Percentiles rank a stretch among this genome's conserved stretches.
Evolutionary conservation across 768 basidiomycete genomes (phyloP).

Genomic region (Stropharia rugosoannulata): DNA sequence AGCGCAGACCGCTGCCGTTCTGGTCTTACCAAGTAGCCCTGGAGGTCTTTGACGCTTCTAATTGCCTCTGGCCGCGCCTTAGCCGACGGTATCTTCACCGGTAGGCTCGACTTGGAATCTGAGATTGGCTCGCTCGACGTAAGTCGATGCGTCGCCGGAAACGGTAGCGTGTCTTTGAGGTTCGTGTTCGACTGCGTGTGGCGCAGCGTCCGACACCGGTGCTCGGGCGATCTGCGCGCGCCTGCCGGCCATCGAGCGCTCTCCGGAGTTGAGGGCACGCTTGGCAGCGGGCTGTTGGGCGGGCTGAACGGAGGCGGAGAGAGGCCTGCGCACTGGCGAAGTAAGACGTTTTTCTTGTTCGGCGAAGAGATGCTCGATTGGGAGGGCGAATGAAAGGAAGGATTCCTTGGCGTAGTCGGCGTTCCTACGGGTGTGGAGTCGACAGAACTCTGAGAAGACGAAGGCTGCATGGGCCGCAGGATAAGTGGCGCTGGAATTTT

Average conservation of each 20-base stretch:
- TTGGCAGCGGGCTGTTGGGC: constrained; percentile 37
- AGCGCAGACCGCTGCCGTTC: neutral
- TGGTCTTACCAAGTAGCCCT: constrained; percentile 13
- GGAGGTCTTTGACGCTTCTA: constrained; percentile 9
- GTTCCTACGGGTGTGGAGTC: constrained; percentile 44
- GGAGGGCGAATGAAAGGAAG: constrained; percentile 16
- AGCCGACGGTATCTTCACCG: constrained; percentile 13
- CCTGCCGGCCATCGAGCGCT: neutral
- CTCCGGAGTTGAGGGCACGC: constrained; percentile 21
- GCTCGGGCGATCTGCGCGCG: constrained; percentile 8
- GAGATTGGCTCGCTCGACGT: constrained; percentile 27
- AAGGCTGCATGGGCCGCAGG: constrained; percentile 27
- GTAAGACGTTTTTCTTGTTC: constrained; percentile 18
- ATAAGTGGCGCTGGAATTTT: constrained; percentile 39
- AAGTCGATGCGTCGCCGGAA: constrained; percentile 23
- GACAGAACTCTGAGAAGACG: constrained; percentile 32
- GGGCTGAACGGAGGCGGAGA: constrained; percentile 33
- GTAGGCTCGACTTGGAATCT: constrained; percentile 18
- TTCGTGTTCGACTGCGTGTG: constrained; percentile 18
- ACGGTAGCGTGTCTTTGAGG: constrained; percentile 17
- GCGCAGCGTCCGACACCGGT: constrained; percentile 11
- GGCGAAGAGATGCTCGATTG: constrained; percentile 19
- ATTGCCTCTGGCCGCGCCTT: constrained; percentile 17
- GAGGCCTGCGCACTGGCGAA: constrained; percentile 23
- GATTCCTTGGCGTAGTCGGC: constrained; percentile 34